phyloP scores from a whole-genome alignment of 2,329 filamentous ascomycete species.

The Penicillium crustosum region DNA sequence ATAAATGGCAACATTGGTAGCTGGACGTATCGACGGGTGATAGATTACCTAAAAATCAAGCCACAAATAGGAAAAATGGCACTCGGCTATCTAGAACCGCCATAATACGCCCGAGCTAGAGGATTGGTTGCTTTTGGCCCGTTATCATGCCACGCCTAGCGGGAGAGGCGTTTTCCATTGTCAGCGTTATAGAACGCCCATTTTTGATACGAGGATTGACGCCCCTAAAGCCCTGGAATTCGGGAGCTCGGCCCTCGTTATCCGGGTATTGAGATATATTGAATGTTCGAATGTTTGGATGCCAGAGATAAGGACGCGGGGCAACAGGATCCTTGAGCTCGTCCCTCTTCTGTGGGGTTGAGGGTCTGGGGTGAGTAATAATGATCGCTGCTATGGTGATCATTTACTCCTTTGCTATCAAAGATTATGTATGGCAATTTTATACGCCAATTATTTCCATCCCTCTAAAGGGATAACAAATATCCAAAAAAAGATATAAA shows the following conservation, averaged over 20 bases:
- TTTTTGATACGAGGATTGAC: conserved; percentile 7
- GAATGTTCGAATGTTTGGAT: background rate
- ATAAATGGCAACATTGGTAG: background rate
- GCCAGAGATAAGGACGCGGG: conserved; percentile 1
- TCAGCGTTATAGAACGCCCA: conserved; percentile 12
- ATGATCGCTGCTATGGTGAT: conserved; percentile 4
- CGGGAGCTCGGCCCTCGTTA: background rate
- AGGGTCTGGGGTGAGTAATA: background rate
- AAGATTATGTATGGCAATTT: background rate
- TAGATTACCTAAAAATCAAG: conserved; percentile 7
- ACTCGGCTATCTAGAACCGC: conserved; percentile 1
- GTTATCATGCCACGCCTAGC: conserved; percentile 9
- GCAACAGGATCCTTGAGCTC: background rate
- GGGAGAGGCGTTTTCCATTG: conserved; percentile 23
- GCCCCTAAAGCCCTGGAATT: background rate
- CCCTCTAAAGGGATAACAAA: background rate
- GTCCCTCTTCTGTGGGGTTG: background rate
- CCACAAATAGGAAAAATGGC: background rate
- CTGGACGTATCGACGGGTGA: background rate
- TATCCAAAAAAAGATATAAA: background rate
- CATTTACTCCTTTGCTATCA: conserved; percentile 1
- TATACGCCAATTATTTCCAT: background rate
- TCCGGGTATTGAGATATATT: background rate
- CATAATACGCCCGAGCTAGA: conserved; percentile 2
- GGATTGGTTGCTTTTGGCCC: conserved; percentile 3